A percentile compares a stretch with the other conserved stretches of the same genome.
Evolutionary conservation across 2,329 filamentous ascomycete genomes (phyloP).

Genomic region (Teratosphaeria zuluensis): DNA sequence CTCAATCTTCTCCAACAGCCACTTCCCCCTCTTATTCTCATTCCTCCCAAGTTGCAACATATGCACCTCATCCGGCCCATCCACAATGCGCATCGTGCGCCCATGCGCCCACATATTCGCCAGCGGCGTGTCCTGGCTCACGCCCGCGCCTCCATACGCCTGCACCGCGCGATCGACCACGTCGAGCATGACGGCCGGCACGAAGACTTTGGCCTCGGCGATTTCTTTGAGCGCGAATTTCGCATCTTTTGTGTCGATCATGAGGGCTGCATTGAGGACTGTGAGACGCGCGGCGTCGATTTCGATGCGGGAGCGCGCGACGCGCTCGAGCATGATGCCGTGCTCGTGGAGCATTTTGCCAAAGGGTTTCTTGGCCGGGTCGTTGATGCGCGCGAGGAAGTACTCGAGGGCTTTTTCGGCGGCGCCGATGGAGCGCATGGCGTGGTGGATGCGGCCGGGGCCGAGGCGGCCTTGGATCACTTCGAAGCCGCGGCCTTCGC

Average conservation of each 20-base stretch:
- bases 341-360: conserved; percentile 79
- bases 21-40: conserved; percentile 54
- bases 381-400: conserved; percentile 91
- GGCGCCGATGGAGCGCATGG: conserved; percentile 88
- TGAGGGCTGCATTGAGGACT: conserved; percentile 88
- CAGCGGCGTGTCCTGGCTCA: conserved; percentile 89
- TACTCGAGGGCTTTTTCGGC: conserved; percentile 86
- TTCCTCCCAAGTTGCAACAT: conserved; percentile 70
- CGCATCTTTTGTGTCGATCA: conserved; percentile 81
- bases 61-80: conserved; percentile 96
- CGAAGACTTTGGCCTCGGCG: conserved; percentile 86
- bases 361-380: conserved; percentile 82
- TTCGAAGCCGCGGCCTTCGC: conserved; percentile 90
- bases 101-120: conserved; percentile 44
- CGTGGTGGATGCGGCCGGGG: conserved; percentile 93
- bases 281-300: conserved; percentile 85
- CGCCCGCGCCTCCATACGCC: conserved; percentile 80
- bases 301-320: conserved; percentile 83
- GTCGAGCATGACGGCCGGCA: conserved; percentile 69
- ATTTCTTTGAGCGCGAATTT: conserved; percentile 90
- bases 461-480: conserved; percentile 96
- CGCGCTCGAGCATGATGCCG: conserved; percentile 90
- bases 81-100: conserved; percentile 35
- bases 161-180: conserved; percentile 94
- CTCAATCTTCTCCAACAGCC: conserved; percentile 50